Conservation (phyloP, 2,329 filamentous ascomycete species). For the Orbilia blumenaviensis region DNA sequence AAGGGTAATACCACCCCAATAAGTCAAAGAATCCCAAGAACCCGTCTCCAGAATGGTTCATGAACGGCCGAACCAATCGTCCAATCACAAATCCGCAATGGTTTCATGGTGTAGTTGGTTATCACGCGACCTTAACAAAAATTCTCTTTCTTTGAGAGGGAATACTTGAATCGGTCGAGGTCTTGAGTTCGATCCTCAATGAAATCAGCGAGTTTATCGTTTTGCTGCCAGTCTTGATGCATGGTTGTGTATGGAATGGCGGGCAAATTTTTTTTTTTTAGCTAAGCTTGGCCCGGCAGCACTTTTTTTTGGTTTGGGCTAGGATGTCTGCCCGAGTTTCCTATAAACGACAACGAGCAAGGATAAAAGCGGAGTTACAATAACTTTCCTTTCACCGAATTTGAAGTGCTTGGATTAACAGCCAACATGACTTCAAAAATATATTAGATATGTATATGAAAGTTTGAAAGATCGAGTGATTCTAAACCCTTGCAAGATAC, state of each 20-base stretch:
- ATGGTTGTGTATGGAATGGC: too few species aligned
- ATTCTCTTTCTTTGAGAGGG: slow-evolving; percentile 10
- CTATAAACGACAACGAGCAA: too few species aligned
- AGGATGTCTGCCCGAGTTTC: too few species aligned
- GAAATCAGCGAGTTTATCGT: slow-evolving; percentile 33
- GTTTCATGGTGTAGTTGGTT: slow-evolving; percentile 55
- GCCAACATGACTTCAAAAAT: too few species aligned
- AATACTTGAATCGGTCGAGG: slow-evolving; percentile 50
- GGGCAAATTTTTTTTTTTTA: not conserved
- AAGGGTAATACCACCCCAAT: not conserved
- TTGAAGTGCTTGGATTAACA: too few species aligned
- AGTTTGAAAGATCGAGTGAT: too few species aligned
- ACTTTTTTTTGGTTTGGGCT: not conserved
- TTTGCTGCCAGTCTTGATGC: not conserved
- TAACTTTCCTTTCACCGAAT: too few species aligned
- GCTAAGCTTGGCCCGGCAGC: too few species aligned
- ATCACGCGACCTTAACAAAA: slow-evolving; percentile 55
- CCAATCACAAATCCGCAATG: slow-evolving; percentile 25
- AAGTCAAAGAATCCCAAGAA: not conserved
- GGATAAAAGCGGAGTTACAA: too few species aligned
- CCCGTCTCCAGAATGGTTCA: not conserved
- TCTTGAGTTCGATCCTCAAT: slow-evolving; percentile 55
- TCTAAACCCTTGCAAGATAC: too few species aligned
- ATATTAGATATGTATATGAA: too few species aligned
- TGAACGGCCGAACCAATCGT: not conserved